Conservation (phyloP, 768 basidiomycete species). For the Pisolithus microcarpus region DNA sequence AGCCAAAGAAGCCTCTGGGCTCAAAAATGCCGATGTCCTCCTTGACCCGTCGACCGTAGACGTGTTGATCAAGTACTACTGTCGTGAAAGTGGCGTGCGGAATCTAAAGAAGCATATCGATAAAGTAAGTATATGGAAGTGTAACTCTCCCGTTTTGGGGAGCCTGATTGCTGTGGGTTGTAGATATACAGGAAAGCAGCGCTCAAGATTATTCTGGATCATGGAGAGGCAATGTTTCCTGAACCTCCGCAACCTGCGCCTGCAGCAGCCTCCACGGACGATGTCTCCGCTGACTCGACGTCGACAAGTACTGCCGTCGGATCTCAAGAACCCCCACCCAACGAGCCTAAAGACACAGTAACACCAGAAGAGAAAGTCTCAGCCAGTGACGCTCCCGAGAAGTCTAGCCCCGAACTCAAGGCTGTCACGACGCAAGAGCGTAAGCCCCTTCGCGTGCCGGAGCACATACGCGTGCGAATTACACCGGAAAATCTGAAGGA, state of each 20-base stretch:
- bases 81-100: constrained; percentile 93
- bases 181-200: constrained; percentile 98
- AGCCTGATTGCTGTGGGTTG: background rate
- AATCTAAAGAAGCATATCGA: constrained; percentile 98
- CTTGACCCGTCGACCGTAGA: constrained; percentile 76
- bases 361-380: constrained; percentile 6
- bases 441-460: constrained; percentile 75
- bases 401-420: constrained; percentile 31
- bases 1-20: constrained; percentile 84
- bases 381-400: constrained; percentile 6
- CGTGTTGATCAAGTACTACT: constrained; percentile 91
- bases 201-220: constrained; percentile 80
- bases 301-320: constrained; percentile 35
- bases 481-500: constrained; percentile 87
- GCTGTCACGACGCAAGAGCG: constrained; percentile 71
- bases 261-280: background rate
- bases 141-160: background rate
- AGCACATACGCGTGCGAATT: constrained; percentile 70
- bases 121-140: constrained; percentile 54
- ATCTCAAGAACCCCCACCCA: constrained; percentile 41
- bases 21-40: constrained; percentile 76
- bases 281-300: constrained; percentile 4
- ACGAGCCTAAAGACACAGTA: constrained; percentile 26
- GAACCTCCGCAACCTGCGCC: constrained; percentile 42
- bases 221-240: constrained; percentile 81